phyloP scores from a whole-genome alignment of 768 basidiomycete genomes.

The Terana coerulea region DNA sequence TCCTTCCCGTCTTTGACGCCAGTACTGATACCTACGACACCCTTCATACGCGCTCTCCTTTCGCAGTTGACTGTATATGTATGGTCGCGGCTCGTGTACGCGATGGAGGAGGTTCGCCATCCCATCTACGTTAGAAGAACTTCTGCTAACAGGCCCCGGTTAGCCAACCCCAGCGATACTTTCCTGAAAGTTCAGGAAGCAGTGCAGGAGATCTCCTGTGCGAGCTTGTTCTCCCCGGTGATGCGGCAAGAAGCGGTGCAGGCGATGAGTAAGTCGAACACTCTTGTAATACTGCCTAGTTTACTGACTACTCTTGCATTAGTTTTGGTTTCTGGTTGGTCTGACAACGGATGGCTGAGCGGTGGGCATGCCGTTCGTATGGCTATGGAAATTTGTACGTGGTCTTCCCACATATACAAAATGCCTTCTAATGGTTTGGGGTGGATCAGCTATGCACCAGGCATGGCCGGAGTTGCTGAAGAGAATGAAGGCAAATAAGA shows the following conservation, averaged over 20 bases:
- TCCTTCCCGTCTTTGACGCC: slow-evolving; percentile 84
- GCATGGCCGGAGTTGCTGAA: slow-evolving; percentile 82
- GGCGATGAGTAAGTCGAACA: slow-evolving; percentile 71
- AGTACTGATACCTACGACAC: slow-evolving; percentile 82
- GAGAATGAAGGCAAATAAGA: slow-evolving; percentile 70
- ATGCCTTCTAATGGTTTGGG: no score
- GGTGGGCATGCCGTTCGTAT: slow-evolving; percentile 96
- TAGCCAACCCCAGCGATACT: slow-evolving; percentile 72
- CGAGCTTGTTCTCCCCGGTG: slow-evolving; percentile 85
- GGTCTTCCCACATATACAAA: neutral
- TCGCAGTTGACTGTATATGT: slow-evolving; percentile 89
- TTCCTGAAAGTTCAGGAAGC: slow-evolving; percentile 76
- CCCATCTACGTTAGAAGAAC: neutral
- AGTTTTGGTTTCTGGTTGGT: slow-evolving; percentile 94
- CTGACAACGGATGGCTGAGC: slow-evolving; percentile 93
- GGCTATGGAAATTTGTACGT: slow-evolving; percentile 89
- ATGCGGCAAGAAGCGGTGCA: slow-evolving; percentile 84
- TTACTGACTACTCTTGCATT: slow-evolving; percentile 5
- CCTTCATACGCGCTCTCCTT: slow-evolving; percentile 85
- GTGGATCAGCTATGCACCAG: slow-evolving; percentile 88
- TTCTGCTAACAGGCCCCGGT: neutral
- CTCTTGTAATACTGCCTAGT: neutral
- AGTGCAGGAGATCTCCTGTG: slow-evolving; percentile 80
- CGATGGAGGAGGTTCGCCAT: slow-evolving; percentile 77
- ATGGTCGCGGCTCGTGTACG: slow-evolving; percentile 90